Conservation (phyloP, 2,329 filamentous ascomycete species). For the Cryphonectria japonica region DNA sequence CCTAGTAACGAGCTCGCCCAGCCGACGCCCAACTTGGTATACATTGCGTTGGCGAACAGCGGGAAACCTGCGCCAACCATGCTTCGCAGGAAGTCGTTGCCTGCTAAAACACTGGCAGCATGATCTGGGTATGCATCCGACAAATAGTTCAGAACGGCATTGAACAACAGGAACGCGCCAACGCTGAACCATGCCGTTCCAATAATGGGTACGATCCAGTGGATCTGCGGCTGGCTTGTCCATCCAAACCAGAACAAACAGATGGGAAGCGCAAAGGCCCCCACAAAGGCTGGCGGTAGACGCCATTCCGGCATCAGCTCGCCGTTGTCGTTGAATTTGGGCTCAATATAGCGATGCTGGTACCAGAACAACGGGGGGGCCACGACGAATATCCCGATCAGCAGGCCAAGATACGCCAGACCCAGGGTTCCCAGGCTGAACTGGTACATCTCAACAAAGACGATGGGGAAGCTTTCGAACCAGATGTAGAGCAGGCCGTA, state of each 20-base stretch:
- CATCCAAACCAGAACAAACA: conserved; percentile 64
- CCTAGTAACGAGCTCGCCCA: conserved; percentile 34
- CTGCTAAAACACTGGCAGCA: conserved; percentile 23
- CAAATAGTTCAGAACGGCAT: conserved; percentile 28
- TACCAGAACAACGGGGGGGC: conserved; percentile 63
- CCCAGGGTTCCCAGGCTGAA: conserved; percentile 54
- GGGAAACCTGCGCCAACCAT: conserved; percentile 26
- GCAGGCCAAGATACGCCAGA: conserved; percentile 53
- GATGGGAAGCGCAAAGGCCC: conserved; percentile 58
- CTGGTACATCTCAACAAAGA: conserved; percentile 53
- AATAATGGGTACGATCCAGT: conserved; percentile 28
- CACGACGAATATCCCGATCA: conserved; percentile 52
- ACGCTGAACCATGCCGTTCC: conserved; percentile 27
- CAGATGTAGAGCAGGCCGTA: conserved; percentile 54
- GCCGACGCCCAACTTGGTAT: conserved; percentile 31
- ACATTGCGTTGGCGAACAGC: conserved; percentile 33
- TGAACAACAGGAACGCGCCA: conserved; percentile 27
- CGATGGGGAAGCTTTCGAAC: conserved; percentile 60
- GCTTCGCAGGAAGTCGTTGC: conserved; percentile 24
- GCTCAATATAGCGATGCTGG: conserved; percentile 64
- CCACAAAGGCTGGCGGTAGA: conserved; percentile 61
- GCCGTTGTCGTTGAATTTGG: conserved; percentile 63
- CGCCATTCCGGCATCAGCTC: conserved; percentile 66
- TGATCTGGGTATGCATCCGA: conserved; percentile 26
- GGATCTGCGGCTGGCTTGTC: conserved; percentile 39